These are phyloP conservation scores for Arthrobotrys musiformis DNA, from an alignment of 2,329 filamentous ascomycete genomes.

Conservation along the genomic window DNA sequence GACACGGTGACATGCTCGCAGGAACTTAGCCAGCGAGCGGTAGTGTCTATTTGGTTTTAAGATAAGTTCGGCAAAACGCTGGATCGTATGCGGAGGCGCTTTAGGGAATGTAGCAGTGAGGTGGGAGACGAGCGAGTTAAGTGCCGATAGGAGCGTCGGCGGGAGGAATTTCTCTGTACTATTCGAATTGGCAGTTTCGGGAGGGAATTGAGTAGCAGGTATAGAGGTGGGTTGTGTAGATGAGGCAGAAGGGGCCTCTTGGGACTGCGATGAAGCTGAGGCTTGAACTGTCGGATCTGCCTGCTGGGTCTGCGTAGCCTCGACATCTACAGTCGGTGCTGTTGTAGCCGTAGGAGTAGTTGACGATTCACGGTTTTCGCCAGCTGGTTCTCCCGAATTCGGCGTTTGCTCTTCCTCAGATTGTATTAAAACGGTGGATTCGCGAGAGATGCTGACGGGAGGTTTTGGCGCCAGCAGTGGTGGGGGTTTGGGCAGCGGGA, in stretches of 20 bases:
- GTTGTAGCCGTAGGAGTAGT: slow-evolving; percentile 6
- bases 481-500: slow-evolving; percentile 48
- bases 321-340: slow-evolving; percentile 35
- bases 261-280: slow-evolving; percentile 9
- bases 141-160: slow-evolving; percentile 61
- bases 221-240: slow-evolving; percentile 38
- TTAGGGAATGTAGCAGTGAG: slow-evolving; percentile 75
- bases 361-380: slow-evolving; percentile 32
- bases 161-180: slow-evolving; percentile 52
- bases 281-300: slow-evolving; percentile 16
- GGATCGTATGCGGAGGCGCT: slow-evolving; percentile 89
- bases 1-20: slow-evolving; percentile 89
- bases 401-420: slow-evolving; percentile 43
- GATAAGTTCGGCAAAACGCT: slow-evolving; percentile 88
- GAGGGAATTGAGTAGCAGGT: slow-evolving; percentile 37
- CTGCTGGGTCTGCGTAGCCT: slow-evolving; percentile 46
- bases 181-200: slow-evolving; percentile 14
- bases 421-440: slow-evolving; percentile 44
- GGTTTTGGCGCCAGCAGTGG: slow-evolving; percentile 40
- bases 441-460: slow-evolving; percentile 48
- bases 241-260: background rate
- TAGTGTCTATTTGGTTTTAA: slow-evolving; percentile 82
- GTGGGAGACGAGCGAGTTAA: slow-evolving; percentile 64
- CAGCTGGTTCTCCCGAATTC: background rate
- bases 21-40: slow-evolving; percentile 80